Evolutionary conservation across 202 grass and related monocot species (phyloP).

Genomic region (Zoysia matrella): DNA sequence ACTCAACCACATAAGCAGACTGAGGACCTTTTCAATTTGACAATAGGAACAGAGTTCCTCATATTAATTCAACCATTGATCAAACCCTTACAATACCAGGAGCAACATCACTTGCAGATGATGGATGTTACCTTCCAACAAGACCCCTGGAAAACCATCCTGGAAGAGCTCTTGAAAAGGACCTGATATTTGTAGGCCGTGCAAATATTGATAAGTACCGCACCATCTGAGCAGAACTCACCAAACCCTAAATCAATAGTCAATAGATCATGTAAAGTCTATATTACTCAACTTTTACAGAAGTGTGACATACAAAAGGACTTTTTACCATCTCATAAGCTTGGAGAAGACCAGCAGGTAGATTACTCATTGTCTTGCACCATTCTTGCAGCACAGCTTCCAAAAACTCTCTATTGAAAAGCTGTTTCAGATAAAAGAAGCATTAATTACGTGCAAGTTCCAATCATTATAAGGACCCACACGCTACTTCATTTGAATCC

Average conservation of each 20-base stretch:
- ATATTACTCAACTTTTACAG: constrained; percentile 38
- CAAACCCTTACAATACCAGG: not conserved
- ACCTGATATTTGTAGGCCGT: constrained; percentile 78
- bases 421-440: constrained; percentile 56
- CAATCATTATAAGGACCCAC: constrained; percentile 5
- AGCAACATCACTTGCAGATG: not conserved
- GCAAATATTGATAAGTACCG: constrained; percentile 82
- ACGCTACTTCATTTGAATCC: constrained; percentile 8
- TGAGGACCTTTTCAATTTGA: not conserved
- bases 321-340: constrained; percentile 87
- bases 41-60: not conserved
- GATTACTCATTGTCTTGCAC: constrained; percentile 49
- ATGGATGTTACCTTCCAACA: constrained; percentile 80
- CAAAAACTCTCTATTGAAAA: constrained; percentile 91
- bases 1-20: not conserved
- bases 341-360: constrained; percentile 88
- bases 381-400: constrained; percentile 60
- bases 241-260: constrained; percentile 70
- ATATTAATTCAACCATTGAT: not conserved
- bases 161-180: constrained; percentile 83
- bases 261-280: constrained; percentile 29
- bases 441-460: constrained; percentile 32
- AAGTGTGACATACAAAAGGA: constrained; percentile 27
- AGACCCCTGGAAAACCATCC: constrained; percentile 84
- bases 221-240: constrained; percentile 93